Evolutionary conservation across 306 rosid genomes (phyloP).

Genomic region (Corylus avellana): DNA sequence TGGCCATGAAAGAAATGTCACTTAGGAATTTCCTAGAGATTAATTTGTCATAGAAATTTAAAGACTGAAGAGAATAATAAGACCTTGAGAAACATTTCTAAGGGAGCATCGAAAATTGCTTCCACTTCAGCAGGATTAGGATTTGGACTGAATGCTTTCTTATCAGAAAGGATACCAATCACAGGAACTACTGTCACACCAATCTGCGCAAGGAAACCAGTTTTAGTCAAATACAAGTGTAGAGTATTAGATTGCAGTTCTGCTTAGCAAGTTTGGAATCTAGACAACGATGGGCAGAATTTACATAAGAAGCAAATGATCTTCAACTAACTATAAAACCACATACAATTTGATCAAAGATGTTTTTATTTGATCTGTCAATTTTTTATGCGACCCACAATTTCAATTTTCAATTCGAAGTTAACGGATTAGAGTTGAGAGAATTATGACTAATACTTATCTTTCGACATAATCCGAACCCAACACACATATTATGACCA

Average conservation of each 20-base stretch:
- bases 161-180: constrained; percentile 61
- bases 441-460: too few relatives aligned
- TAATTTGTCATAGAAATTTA: background rate
- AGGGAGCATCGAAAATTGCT: constrained; percentile 75
- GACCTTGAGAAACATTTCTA: constrained; percentile 94
- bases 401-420: too few relatives aligned
- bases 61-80: constrained; percentile 15
- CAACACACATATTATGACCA: too few relatives aligned
- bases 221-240: background rate
- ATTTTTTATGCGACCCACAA: too few relatives aligned
- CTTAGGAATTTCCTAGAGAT: constrained; percentile 5
- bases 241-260: background rate
- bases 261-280: background rate
- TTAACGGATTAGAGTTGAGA: too few relatives aligned
- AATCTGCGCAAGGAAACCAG: constrained; percentile 40
- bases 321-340: background rate
- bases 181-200: constrained; percentile 75
- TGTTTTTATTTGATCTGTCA: too few relatives aligned
- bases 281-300: background rate
- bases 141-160: constrained; percentile 64
- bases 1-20: constrained; percentile 26
- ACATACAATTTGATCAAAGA: too few relatives aligned
- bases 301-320: background rate
- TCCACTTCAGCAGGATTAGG: constrained; percentile 76
- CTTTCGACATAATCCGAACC: too few relatives aligned